Evolutionary conservation across 1,139 yeast species (phyloP).

Genomic region (Suhomyces bokatorum): DNA sequence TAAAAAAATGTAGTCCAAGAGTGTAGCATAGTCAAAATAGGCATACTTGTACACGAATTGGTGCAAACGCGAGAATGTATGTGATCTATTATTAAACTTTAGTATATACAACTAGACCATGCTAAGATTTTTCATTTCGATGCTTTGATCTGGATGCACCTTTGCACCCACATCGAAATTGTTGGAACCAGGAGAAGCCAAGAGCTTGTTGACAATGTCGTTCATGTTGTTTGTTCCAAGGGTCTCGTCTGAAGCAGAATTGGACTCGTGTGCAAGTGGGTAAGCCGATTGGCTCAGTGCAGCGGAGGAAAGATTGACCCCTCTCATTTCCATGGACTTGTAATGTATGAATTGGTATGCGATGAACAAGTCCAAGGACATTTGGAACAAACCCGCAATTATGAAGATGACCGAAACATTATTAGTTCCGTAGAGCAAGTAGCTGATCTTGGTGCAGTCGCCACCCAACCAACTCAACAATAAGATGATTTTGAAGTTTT

Average conservation of each 20-base stretch:
- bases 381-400: conserved; percentile 79
- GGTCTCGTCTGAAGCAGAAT: not conserved
- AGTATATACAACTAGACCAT: conserved; percentile 4
- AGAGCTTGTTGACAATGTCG: conserved; percentile 10
- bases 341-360: conserved; percentile 74
- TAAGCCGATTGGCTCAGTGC: not conserved
- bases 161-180: not conserved
- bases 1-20: too few species aligned
- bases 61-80: not conserved
- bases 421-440: conserved; percentile 69
- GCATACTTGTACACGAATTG: not conserved
- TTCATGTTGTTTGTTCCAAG: conserved; percentile 6
- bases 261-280: conserved; percentile 2
- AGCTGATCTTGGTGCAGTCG: conserved; percentile 74
- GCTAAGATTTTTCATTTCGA: conserved; percentile 8
- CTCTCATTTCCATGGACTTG: conserved; percentile 20
- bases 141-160: conserved; percentile 11
- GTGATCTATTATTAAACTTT: not conserved
- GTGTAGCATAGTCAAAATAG: too few species aligned
- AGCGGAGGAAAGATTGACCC: not conserved
- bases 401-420: conserved; percentile 69
- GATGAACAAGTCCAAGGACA: conserved; percentile 70
- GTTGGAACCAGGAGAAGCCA: conserved; percentile 1
- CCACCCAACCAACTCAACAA: conserved; percentile 88
- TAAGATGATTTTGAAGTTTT: conserved; percentile 75